These are phyloP conservation scores for Sporothrix schenckii DNA, from an alignment of 2,329 filamentous ascomycete genomes.

Conservation along the genomic window DNA sequence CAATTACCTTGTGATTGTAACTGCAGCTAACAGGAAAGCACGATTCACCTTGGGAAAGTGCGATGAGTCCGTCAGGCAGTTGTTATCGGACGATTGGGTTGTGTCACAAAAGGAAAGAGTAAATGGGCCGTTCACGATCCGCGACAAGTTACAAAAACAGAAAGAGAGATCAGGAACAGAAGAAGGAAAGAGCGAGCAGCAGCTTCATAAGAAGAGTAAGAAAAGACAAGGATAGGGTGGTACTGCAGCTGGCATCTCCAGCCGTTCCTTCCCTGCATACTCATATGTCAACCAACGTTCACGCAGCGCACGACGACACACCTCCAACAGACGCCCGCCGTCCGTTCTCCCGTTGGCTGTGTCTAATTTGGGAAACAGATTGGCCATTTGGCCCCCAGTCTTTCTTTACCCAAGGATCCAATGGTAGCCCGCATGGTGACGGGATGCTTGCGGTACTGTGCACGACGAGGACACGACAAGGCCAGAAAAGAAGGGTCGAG, in stretches of 20 bases:
- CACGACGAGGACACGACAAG: neutral
- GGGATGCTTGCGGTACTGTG: neutral
- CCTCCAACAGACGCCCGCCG: neutral
- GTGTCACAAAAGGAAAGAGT: neutral
- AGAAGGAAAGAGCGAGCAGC: neutral
- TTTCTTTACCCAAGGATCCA: constrained; percentile 3
- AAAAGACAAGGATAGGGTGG: constrained; percentile 21
- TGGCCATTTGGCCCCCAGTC: constrained; percentile 8
- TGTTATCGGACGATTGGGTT: neutral
- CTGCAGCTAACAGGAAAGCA: neutral
- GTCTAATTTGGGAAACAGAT: constrained; percentile 30
- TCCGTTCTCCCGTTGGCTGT: constrained; percentile 14
- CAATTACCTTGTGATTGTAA: neutral
- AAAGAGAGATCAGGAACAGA: constrained; percentile 13
- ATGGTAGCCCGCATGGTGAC: constrained; percentile 23
- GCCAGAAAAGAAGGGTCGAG: neutral
- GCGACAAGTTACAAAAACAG: neutral
- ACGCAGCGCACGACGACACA: too few relatives aligned
- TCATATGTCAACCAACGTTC: neutral
- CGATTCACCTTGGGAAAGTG: constrained; percentile 4
- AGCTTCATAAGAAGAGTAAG: constrained; percentile 5
- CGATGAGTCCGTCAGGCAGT: neutral
- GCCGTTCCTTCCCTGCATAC: constrained; percentile 8
- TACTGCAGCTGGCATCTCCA: constrained; percentile 27
- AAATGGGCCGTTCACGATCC: neutral